Evolutionary conservation across 2,329 filamentous ascomycete genomes (phyloP), one percentile per base, ranked within the genome.

Genomic region (Sporothrix luriei): DNA sequence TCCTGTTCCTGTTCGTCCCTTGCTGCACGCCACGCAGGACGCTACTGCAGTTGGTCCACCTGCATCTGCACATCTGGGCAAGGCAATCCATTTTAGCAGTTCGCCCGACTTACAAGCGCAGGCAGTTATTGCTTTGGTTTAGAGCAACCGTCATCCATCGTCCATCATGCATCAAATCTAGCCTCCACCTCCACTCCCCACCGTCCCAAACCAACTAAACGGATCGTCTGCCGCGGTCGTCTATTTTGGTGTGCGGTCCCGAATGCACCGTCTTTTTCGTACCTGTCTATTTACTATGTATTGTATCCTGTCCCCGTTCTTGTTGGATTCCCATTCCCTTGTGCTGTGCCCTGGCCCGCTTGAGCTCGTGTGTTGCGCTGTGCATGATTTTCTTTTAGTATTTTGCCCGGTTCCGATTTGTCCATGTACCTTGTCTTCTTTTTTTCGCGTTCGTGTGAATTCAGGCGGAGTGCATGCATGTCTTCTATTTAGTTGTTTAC

Each of bases 1-100:
- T 48, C 61, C 16, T 64, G 61, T 46, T 62, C 38, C 57, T 48
- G 43, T 49, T 49, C 26, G 61, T 64, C 59, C 43, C 59, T 62
- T 64, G 24, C 43, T 49, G 61, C 43, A 14, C 40, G 26, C 24
- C 43, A 49, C 24, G 61, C 43, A 64, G 14, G 43, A 33, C 21
- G 21, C 61, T 49, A 33, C 40, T 62, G 24, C 24, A 64, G 43
- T 33, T 29, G 49, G 11, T 21, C 38, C 40, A 29, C 59, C 40
- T 24, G 7, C 33, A n/a, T 33, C 55, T 40, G 33, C 33, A 43
- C 29, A 24, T 21, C 55, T 43, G 33, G n/a, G 29, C 59, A 6
- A 33, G 33, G 24, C 24, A 6, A 13, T 33, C 43, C 14, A 62
- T 62, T 62, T 26, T 26, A 26, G 14, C 4, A 61, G 11, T 26